phyloP scores from a whole-genome alignment of 768 basidiomycete genomes.

The Trametes sanguinea region DNA sequence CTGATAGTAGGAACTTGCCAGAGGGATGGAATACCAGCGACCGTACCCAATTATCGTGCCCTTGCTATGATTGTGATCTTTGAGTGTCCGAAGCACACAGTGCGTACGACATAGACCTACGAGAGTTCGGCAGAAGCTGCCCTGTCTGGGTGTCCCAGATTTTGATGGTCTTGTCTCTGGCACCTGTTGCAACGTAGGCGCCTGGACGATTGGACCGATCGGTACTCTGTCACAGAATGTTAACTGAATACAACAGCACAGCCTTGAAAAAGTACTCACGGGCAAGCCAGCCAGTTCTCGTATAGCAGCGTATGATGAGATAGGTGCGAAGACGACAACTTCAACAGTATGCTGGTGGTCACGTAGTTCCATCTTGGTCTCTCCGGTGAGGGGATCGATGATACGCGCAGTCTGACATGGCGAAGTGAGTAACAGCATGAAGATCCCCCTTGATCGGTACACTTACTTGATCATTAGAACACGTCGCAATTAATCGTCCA shows the following conservation, averaged over 20 bases:
- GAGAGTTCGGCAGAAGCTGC: conserved; percentile 62
- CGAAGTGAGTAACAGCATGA: not conserved
- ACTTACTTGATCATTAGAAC: conserved; percentile 57
- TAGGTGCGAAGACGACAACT: conserved; percentile 52
- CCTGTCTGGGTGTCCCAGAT: conserved; percentile 88
- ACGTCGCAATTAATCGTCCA: conserved; percentile 49
- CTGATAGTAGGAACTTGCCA: conserved; percentile 58
- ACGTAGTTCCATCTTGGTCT: conserved; percentile 51
- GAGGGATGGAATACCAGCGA: conserved; percentile 58
- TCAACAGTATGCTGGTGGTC: conserved; percentile 61
- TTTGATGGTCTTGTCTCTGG: conserved; percentile 89
- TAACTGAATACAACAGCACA: not conserved
- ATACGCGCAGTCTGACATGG: conserved; percentile 49
- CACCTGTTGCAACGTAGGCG: conserved; percentile 57
- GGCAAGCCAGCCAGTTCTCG: conserved; percentile 48
- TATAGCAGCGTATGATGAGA: conserved; percentile 43
- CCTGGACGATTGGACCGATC: conserved; percentile 49
- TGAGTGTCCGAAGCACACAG: conserved; percentile 31
- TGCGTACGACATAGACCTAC: conserved; percentile 28
- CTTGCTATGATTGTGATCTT: conserved; percentile 37
- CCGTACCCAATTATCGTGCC: conserved; percentile 60
- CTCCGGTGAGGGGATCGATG: conserved; percentile 50
- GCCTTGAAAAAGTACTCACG: conserved; percentile 26
- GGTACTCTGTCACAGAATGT: conserved; percentile 42
- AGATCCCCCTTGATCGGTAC: not conserved